phyloP scores from a whole-genome alignment of 2,329 filamentous ascomycete genomes.

The Cryphonectria carpinicola region DNA sequence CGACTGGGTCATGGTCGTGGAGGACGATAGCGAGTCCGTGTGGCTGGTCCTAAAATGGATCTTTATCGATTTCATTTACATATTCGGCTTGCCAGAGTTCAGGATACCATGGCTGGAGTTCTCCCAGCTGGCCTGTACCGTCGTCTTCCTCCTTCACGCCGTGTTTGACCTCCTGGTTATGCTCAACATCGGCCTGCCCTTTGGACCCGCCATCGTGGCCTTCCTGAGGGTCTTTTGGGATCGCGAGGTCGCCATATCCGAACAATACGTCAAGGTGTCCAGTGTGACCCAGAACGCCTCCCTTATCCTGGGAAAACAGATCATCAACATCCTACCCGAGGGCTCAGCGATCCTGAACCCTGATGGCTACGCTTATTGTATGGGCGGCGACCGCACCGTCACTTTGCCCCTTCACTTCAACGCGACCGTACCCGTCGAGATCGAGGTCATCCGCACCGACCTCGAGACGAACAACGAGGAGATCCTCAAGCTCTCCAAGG shows the following conservation, averaged over 20 bases:
- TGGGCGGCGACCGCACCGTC: conserved; percentile 66
- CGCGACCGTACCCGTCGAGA: conserved; percentile 83
- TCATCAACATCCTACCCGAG: conserved; percentile 96
- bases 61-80: conserved; percentile 79
- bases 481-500: conserved; percentile 73
- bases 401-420: conserved; percentile 89
- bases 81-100: conserved; percentile 84
- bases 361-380: conserved; percentile 77
- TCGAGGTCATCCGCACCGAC: conserved; percentile 88
- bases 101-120: conserved; percentile 97
- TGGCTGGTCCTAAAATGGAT: conserved; percentile 95
- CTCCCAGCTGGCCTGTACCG: conserved; percentile 73
- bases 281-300: conserved; percentile 90
- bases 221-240: conserved; percentile 85
- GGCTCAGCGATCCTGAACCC: conserved; percentile 91
- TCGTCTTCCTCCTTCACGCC: conserved; percentile 73
- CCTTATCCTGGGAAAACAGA: conserved; percentile 92
- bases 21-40: conserved; percentile 85
- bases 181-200: conserved; percentile 85
- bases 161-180: conserved; percentile 83
- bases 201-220: conserved; percentile 72
- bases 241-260: conserved; percentile 90
- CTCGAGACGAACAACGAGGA: conserved; percentile 81
- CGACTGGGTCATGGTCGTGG: conserved; percentile 78
- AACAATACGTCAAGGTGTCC: conserved; percentile 85